These are phyloP conservation scores for Mucor mucedo DNA, from an alignment of 371 early-diverging fungal genomes.

Conservation along the genomic window DNA sequence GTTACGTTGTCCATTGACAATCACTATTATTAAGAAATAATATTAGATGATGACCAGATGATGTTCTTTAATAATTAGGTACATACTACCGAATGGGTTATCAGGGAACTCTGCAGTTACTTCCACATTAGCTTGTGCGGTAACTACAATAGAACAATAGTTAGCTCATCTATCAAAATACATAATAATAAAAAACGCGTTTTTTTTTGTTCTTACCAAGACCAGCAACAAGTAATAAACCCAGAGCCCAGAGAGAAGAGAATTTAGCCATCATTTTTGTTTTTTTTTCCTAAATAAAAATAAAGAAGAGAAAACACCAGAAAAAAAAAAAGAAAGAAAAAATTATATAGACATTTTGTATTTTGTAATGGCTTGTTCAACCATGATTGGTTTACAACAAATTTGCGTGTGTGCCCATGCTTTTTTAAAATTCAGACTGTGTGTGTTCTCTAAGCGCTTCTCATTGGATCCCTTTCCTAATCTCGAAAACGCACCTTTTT, in stretches of 20 bases:
- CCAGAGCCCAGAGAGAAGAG: slow-evolving; percentile 29
- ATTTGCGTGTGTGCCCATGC: no score
- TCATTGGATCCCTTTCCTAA: neutral
- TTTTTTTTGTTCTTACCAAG: slow-evolving; percentile 18
- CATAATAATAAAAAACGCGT: slow-evolving; percentile 3
- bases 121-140: slow-evolving; percentile 39
- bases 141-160: neutral
- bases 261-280: slow-evolving; percentile 26
- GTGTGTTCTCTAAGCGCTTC: neutral
- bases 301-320: slow-evolving; percentile 11
- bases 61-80: neutral
- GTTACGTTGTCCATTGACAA: slow-evolving; percentile 56
- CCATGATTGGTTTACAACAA: slow-evolving; percentile 15
- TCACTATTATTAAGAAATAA: slow-evolving; percentile 29
- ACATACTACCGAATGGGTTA: slow-evolving; percentile 56
- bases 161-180: no score
- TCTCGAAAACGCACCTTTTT: no score
- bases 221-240: slow-evolving; percentile 24
- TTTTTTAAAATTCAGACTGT: neutral
- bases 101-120: slow-evolving; percentile 53
- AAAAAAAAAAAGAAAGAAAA: slow-evolving; percentile 6
- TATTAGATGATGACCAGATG: slow-evolving; percentile 1
- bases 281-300: slow-evolving; percentile 14
- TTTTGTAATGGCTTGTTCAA: slow-evolving; percentile 4
- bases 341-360: neutral